These are phyloP conservation scores for Mallotus repandus DNA, from an alignment of 441 rosid genomes.

Conservation along the genomic window DNA sequence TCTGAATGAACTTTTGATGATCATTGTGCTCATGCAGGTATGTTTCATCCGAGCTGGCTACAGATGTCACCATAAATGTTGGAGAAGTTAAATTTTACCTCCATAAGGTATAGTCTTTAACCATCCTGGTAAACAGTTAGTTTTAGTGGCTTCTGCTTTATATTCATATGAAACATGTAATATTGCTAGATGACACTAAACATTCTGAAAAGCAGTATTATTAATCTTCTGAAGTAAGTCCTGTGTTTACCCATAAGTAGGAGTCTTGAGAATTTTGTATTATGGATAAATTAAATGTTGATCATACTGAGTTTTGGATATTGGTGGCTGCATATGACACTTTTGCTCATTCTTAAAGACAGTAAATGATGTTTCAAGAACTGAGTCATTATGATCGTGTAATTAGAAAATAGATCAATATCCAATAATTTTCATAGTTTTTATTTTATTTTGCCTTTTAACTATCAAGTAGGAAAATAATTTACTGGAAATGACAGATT, in stretches of 20 bases:
- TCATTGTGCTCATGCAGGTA: constrained; percentile 50
- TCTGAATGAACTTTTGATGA: constrained; percentile 22
- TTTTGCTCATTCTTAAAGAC: neutral
- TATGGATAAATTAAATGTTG: neutral
- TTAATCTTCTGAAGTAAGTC: neutral
- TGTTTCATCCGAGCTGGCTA: constrained; percentile 68
- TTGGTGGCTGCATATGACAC: neutral
- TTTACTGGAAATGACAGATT: neutral
- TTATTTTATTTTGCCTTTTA: neutral
- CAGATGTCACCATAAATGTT: constrained; percentile 69
- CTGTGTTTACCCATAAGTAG: neutral
- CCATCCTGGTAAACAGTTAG: neutral
- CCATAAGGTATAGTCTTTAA: constrained; percentile 63
- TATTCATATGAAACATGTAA: too few relatives aligned
- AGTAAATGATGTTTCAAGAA: neutral
- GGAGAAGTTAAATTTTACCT: constrained; percentile 81
- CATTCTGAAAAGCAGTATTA: neutral
- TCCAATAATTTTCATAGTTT: neutral
- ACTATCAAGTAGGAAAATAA: neutral
- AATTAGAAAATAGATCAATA: too few relatives aligned
- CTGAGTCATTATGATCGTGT: neutral
- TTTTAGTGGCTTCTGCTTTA: neutral
- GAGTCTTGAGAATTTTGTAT: neutral
- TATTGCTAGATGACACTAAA: neutral
- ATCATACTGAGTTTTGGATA: neutral